A percentile compares a stretch with the other conserved stretches of the same genome.
Evolutionary conservation across 2,329 filamentous ascomycete genomes (phyloP).

Genomic region (Colletotrichum musae): DNA sequence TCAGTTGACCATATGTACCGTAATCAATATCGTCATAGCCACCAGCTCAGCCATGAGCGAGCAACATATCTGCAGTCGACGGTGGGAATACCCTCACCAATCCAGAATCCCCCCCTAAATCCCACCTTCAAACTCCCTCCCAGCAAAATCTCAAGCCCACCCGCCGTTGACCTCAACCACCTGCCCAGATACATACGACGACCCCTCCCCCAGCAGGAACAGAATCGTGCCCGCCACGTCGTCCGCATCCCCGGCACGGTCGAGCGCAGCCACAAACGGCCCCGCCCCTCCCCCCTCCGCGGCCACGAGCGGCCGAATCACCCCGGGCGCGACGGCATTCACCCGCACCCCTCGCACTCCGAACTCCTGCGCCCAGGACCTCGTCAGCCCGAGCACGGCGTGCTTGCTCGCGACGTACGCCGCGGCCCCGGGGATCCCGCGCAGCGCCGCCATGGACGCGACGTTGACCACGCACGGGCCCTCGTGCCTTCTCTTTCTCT

Average conservation of each 20-base stretch:
- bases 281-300: not conserved
- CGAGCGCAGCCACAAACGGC: not conserved
- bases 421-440: not conserved
- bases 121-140: too few species aligned
- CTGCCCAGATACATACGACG: not conserved
- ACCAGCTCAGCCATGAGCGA: too few species aligned
- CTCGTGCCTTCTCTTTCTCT: not conserved
- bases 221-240: not conserved
- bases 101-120: too few species aligned
- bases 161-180: not conserved
- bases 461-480: slow-evolving; percentile 1
- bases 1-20: too few species aligned
- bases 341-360: not conserved
- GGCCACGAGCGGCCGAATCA: not conserved
- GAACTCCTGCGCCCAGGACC: slow-evolving; percentile 1
- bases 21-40: too few species aligned
- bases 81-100: too few species aligned
- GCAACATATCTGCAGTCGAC: too few species aligned
- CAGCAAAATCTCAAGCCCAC: not conserved
- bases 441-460: not conserved
- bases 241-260: not conserved
- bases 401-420: slow-evolving; percentile 16
- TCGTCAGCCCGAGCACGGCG: slow-evolving; percentile 4
- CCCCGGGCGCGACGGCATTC: not conserved
- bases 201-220: not conserved